phyloP scores from a whole-genome alignment of 1,284 basidiomycete species.

The Fomitopsis schrenkii region DNA sequence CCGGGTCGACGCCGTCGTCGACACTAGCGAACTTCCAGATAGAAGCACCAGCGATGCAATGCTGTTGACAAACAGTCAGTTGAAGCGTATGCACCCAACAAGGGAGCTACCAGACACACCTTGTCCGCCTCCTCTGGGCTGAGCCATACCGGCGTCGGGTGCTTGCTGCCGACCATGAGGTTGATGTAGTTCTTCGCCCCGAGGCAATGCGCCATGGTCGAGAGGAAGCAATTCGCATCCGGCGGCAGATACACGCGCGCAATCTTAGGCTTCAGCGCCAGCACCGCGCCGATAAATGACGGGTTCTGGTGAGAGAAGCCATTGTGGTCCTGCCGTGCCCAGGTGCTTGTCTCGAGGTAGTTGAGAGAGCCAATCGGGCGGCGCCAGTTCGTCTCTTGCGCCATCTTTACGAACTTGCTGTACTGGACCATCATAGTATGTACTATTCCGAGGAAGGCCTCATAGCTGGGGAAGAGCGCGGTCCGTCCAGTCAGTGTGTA shows the following conservation, averaged over 20 bases:
- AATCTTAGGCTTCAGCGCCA: slow-evolving; percentile 70
- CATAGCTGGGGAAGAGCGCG: slow-evolving; percentile 85
- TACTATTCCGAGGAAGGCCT: slow-evolving; percentile 79
- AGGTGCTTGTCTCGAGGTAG: slow-evolving; percentile 85
- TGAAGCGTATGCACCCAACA: not conserved
- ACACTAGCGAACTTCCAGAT: slow-evolving; percentile 76
- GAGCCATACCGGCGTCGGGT: slow-evolving; percentile 69
- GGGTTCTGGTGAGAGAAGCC: slow-evolving; percentile 87
- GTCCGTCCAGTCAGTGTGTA: slow-evolving; percentile 82
- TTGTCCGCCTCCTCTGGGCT: slow-evolving; percentile 60
- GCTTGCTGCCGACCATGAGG: slow-evolving; percentile 84
- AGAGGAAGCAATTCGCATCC: slow-evolving; percentile 85
- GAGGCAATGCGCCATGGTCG: slow-evolving; percentile 78
- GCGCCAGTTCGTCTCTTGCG: slow-evolving; percentile 74
- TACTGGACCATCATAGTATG: slow-evolving; percentile 85
- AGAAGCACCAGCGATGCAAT: slow-evolving; percentile 73
- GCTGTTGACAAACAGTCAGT: slow-evolving; percentile 31
- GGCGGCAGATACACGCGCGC: slow-evolving; percentile 86
- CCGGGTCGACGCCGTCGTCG: slow-evolving; percentile 59
- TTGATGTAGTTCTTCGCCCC: slow-evolving; percentile 83
- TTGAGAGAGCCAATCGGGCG: slow-evolving; percentile 73
- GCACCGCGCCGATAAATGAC: slow-evolving; percentile 79
- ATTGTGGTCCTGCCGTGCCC: slow-evolving; percentile 79
- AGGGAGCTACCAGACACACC: slow-evolving; percentile 25
- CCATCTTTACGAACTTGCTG: slow-evolving; percentile 83